A percentile compares a stretch with the other conserved stretches of the same genome.
These are phyloP conservation scores for Populus simonii DNA, from an alignment of 345 rosid species.

Conservation along the genomic window DNA sequence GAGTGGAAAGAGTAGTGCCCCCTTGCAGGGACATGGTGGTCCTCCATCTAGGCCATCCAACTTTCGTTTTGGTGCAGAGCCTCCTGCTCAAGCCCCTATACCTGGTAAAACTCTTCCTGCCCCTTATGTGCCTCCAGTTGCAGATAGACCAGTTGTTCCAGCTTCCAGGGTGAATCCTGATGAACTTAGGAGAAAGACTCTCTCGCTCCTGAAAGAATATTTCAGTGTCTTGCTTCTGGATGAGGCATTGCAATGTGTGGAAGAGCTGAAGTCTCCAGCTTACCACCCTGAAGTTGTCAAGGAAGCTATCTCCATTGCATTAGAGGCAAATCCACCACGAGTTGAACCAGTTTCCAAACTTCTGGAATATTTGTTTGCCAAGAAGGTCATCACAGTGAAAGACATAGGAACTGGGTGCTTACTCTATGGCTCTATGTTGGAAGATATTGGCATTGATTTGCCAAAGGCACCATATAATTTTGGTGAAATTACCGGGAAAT, in stretches of 20 bases:
- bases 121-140: constrained; percentile 24
- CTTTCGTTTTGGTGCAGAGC: constrained; percentile 27
- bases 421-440: constrained; percentile 62
- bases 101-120: constrained; percentile 29
- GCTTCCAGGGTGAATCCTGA: constrained; percentile 35
- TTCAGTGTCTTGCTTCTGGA: constrained; percentile 49
- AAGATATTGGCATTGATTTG: constrained; percentile 80
- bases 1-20: constrained; percentile 70
- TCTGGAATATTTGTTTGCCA: constrained; percentile 42
- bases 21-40: constrained; percentile 58
- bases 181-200: constrained; percentile 60
- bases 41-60: constrained; percentile 28
- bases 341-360: constrained; percentile 49
- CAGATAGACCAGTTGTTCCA: constrained; percentile 31
- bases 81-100: constrained; percentile 23
- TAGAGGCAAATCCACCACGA: constrained; percentile 68
- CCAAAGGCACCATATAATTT: constrained; percentile 78
- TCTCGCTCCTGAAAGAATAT: constrained; percentile 70
- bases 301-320: constrained; percentile 69
- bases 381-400: constrained; percentile 43
- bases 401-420: constrained; percentile 66
- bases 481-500: constrained; percentile 69
- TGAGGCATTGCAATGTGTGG: constrained; percentile 74
- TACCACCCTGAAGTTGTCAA: constrained; percentile 75
- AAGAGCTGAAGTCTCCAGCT: constrained; percentile 60